These are phyloP conservation scores for Mimosa bimucronata DNA, from an alignment of 306 rosid genomes.

Conservation along the genomic window DNA sequence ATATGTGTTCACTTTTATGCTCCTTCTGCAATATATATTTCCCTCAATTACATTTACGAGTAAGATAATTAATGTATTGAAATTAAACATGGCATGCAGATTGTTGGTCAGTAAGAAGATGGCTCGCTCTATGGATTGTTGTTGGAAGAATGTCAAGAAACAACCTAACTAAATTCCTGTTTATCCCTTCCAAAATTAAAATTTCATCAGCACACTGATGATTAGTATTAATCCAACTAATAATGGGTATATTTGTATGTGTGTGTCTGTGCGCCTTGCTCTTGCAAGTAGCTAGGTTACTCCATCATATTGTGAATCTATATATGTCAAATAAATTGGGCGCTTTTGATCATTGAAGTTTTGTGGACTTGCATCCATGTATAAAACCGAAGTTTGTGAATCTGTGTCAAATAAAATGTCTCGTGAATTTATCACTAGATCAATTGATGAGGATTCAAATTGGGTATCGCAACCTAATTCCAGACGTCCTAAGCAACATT, in stretches of 20 bases:
- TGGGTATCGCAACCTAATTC: background rate
- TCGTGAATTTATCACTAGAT: background rate
- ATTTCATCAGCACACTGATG: background rate
- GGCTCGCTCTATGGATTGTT: background rate
- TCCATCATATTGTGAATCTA: background rate
- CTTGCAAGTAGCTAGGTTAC: background rate
- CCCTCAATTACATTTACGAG: background rate
- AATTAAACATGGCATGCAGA: constrained; percentile 14
- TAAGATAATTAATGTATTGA: background rate
- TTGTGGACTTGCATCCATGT: no score
- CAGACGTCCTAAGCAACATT: background rate
- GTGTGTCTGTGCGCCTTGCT: background rate
- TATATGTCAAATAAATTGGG: background rate
- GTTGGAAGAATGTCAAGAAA: background rate
- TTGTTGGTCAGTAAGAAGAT: background rate
- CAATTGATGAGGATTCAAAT: background rate
- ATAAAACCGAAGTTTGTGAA: no score
- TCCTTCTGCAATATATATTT: background rate
- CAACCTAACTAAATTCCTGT: background rate
- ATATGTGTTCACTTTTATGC: background rate
- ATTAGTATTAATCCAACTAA: background rate
- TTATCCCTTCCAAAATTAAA: background rate
- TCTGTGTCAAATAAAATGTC: no score
- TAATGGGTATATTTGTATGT: background rate
- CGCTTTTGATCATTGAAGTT: background rate